Evolutionary conservation across 345 rosid genomes (phyloP), one percentile per base, ranked within the genome.

Genomic region (Trapa incisa): DNA sequence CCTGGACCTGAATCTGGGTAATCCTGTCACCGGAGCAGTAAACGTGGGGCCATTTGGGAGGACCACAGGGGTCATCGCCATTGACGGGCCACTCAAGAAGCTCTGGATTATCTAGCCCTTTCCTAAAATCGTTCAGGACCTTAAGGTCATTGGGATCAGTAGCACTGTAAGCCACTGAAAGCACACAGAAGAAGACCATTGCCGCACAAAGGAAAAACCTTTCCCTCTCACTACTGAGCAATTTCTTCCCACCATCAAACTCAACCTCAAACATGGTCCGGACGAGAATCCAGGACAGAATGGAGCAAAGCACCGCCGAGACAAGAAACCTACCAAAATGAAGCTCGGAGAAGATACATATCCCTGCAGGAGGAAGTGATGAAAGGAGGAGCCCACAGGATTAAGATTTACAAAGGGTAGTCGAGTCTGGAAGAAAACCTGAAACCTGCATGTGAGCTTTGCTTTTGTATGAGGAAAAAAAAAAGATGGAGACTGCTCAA

Each of bases 51-150:
- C 87, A 83, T 37, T 65, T 45, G 54, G 87, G 87, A 68, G 83
- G 77, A 43, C 87, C 87, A 68, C 87, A 83, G 0, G 87, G 87
- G 67, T 80, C 80, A 52, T 77, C 69, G 37, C 83, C 80, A 35
- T 54, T 58, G 3, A 17, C 72, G 1, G 87, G 87, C 87, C 87
- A 83, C 61, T 70, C 72, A 16, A 83, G 80, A 39, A 80, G 77
- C 80, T 80, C 84, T 17, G 87, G 83, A 67, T 83, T 83, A 17
- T 83, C 75, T 75, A 83, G 66, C 14, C 83, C 84, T 29, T 77
- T 69, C 70, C 75, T 74, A 75, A 83, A 80, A 75, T 80, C 87
- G 71, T 48, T 71, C 74, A 83, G 71, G 52, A 83, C 66, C 70
- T 77, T 79, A 53, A 77, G 41, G 77, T 83, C 87, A 48, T 45